phyloP scores from a whole-genome alignment of 176 grass and related monocot species.

The Guadua angustifolia region DNA sequence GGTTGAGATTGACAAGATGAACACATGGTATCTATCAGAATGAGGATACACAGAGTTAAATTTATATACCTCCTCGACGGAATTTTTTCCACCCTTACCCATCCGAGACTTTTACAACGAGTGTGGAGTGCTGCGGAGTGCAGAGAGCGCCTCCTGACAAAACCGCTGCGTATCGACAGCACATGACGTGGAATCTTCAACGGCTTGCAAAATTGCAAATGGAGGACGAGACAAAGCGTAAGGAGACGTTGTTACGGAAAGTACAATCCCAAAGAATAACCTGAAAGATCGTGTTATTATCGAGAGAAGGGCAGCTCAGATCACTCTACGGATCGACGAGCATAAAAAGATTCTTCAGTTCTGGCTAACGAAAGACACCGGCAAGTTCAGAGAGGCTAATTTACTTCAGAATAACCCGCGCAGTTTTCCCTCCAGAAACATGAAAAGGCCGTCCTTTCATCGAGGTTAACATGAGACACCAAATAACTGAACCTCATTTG shows the following conservation, averaged over 20 bases:
- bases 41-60: too few species aligned
- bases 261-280: not conserved
- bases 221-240: not conserved
- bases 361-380: not conserved
- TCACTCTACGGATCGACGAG: not conserved
- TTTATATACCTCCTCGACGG: too few species aligned
- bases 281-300: not conserved
- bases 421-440: too few species aligned
- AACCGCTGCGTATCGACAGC: not conserved
- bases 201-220: not conserved
- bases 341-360: constrained; percentile 4
- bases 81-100: too few species aligned
- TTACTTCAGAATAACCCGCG: too few species aligned
- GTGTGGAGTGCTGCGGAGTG: not conserved
- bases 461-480: too few species aligned
- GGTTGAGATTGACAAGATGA: too few species aligned
- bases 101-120: not conserved
- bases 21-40: too few species aligned
- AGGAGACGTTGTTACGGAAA: not conserved
- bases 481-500: not conserved
- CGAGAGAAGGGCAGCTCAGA: not conserved
- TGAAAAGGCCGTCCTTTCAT: too few species aligned
- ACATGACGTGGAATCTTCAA: constrained; percentile 1
- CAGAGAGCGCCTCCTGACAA: not conserved
- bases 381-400: not conserved